A percentile compares a stretch with the other conserved stretches of the same genome.
Evolutionary conservation across 129 eudicot genomes (phyloP).

Genomic region (Lactuca saligna): DNA sequence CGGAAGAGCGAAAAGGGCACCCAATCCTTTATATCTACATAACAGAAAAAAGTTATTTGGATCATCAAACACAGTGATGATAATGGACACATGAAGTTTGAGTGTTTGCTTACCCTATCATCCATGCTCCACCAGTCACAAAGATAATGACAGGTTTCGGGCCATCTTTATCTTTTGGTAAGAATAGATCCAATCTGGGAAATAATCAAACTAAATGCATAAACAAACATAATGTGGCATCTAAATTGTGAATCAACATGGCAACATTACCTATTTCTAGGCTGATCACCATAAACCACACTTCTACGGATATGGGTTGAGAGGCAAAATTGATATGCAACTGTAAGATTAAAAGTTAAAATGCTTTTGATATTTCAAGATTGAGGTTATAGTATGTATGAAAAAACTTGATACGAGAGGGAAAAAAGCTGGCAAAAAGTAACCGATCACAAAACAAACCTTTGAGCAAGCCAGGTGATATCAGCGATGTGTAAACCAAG

Average conservation of each 20-base stretch:
- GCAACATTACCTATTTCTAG: constrained; percentile 66
- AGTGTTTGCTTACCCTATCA: constrained; percentile 56
- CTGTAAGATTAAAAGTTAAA: constrained; percentile 39
- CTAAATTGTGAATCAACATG: background rate
- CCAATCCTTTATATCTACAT: constrained; percentile 86
- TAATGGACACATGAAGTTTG: background rate
- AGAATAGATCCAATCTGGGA: constrained; percentile 74
- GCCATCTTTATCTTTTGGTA: constrained; percentile 53
- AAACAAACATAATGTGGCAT: background rate
- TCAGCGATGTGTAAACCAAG: constrained; percentile 63
- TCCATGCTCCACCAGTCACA: constrained; percentile 97
- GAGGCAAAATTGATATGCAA: constrained; percentile 60
- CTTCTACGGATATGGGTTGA: constrained; percentile 70
- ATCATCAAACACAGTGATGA: background rate
- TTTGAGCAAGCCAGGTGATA: constrained; percentile 82
- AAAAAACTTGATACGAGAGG: background rate
- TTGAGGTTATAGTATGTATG: background rate
- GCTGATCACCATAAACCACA: constrained; percentile 78
- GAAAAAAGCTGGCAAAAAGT: too few relatives aligned
- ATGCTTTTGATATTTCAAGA: constrained; percentile 4
- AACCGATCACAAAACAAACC: constrained; percentile 36
- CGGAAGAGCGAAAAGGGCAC: constrained; percentile 79
- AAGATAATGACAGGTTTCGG: constrained; percentile 77
- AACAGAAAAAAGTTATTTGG: background rate
- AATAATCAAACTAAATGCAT: background rate